Evolutionary conservation across 495 filamentous ascomycete genomes (phyloP), one percentile per base, ranked within the genome.

Genomic region (Daldinia concentrica): DNA sequence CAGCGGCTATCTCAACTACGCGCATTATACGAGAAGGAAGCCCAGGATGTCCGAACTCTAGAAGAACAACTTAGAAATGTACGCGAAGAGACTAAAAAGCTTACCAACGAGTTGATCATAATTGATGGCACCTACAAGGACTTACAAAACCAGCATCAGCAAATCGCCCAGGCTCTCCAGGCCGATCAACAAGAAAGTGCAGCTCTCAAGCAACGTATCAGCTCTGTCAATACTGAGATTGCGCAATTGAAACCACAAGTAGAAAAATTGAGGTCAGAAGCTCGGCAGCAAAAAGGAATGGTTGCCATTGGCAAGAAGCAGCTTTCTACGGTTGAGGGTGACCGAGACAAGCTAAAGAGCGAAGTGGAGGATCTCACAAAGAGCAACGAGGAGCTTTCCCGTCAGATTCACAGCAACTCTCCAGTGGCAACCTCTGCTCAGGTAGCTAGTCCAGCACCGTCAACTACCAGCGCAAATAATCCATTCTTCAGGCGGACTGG

Each of bases 291-390:
- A 80, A 97, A 96, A 79, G 95, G 95, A 9, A 80, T 97, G 48
- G 95, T 96, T 50, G 93, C 96, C 4, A 98, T 99, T 80, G 97
- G 96, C 82, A 98, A 96, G 82, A 98, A 99, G 82, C 95, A 99
- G 81, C 84, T 98, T 54, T 86, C 91, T 37, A 97, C 95, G 1
- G 90, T 90, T 66, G 96, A 99, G 79, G 87, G 84, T 32, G 95
- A 98, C 74, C 86, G 90, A 15, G 94, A 97, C 45, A 95, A 92
- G 79, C 77, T 95, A 41, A 93, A 93, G 80, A 80, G 79, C 7
- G 93, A 97, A 72, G 90, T 92, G 41, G 89, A 91, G 30, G 87
- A 88, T 29, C 78, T 93, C 37, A 84, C 86, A 34, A 89, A 84
- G 77, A 90, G 89, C 72, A 86, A 86, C 57, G 86, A 87, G 64